These are phyloP conservation scores for Collybia mongolica DNA, from an alignment of 768 basidiomycete species.

Conservation along the genomic window DNA sequence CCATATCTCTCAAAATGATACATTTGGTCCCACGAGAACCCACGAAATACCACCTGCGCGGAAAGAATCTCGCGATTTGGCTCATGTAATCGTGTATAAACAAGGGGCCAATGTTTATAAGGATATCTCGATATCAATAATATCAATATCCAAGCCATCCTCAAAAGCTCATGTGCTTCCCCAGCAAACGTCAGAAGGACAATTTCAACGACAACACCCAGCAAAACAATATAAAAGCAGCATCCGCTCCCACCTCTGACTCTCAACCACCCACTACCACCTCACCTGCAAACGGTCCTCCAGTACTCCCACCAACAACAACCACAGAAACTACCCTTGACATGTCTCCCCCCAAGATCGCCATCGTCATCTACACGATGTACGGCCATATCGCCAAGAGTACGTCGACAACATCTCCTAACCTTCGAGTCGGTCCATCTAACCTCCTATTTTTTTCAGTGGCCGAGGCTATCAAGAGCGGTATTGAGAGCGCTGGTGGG, in stretches of 20 bases:
- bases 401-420: constrained; percentile 29
- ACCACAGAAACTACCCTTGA: constrained; percentile 10
- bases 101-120: not conserved
- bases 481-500: constrained; percentile 49
- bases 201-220: constrained; percentile 25
- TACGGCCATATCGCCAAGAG: constrained; percentile 72
- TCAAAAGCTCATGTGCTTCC: constrained; percentile 28
- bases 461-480: constrained; percentile 52
- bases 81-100: constrained; percentile 12
- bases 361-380: constrained; percentile 72
- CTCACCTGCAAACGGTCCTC: constrained; percentile 2
- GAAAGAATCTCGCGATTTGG: not conserved
- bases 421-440: not conserved
- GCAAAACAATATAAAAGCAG: constrained; percentile 27
- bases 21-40: constrained; percentile 20
- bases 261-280: constrained; percentile 13
- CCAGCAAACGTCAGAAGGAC: constrained; percentile 27
- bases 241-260: constrained; percentile 6
- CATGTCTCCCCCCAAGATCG: constrained; percentile 54
- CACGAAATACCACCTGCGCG: constrained; percentile 8
- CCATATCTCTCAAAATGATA: constrained; percentile 6
- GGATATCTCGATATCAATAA: constrained; percentile 5
- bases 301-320: constrained; percentile 13
- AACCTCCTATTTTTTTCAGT: constrained; percentile 37
- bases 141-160: constrained; percentile 6